Evolutionary conservation across 768 basidiomycete genomes (phyloP), one percentile per base, ranked within the genome.

Genomic region (Pleurotus tuber-regium): DNA sequence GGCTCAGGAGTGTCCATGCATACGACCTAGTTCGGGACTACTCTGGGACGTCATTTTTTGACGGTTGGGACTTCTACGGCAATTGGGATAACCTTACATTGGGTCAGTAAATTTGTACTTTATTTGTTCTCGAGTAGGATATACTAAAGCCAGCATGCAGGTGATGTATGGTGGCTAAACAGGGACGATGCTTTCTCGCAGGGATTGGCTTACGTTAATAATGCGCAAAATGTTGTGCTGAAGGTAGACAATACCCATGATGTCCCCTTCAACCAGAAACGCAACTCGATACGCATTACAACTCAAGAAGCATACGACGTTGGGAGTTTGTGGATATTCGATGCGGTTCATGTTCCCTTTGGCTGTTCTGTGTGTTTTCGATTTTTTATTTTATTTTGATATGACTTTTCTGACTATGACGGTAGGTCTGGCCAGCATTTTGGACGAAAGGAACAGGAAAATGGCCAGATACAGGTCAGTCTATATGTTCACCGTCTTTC

Each of bases 181-280:
- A 63, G 69, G 55, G 57, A 64, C 0, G 65, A 72, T 28, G 79
- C 69, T 7, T 54, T 52, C 12, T 39, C 52, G 14, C 62, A 67
- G 53, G 62, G 66, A 1, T 71, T 90, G 5, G 78, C 79, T 5
- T 86, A 77, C 56, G 64, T 86, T 54, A 82, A 84, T 55, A 56
- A 58, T 36, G 73, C 73, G 2, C 79, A 83, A 4, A 76, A 82
- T 51, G 83, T 79, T 4, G 78, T 92, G 54, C 72, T 92, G 42
- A 80, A 76, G 57, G 90, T 92, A 2, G 89, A 90, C 69, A 86
- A 89, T 56, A 71, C 70, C 1, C 80, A 79, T 5, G 70, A 73
- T 50, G 76, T 87, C 2, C 58, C 73, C 1, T 54, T 57, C n/a
- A 50, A 66, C 12, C 61, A 70, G 16, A 75, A 80, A 54, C 70